Conservation (phyloP, 176 grass and related monocot genomes). For the Oryza rufipogon region DNA sequence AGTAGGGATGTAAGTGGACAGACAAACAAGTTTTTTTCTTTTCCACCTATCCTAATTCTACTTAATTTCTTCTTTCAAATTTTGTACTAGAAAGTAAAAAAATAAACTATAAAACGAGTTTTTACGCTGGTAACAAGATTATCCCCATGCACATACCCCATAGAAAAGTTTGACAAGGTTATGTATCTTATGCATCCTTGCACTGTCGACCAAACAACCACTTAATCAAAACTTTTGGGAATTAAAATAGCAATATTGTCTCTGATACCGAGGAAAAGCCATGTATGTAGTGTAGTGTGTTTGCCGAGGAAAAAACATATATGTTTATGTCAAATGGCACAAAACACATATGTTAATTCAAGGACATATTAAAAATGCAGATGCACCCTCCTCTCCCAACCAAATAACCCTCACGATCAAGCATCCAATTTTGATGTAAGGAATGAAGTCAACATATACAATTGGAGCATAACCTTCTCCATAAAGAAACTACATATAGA, state of each 20-base stretch:
- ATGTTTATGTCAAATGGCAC: neutral
- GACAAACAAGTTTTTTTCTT: too few species aligned
- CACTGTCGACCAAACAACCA: too few species aligned
- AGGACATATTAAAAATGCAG: neutral
- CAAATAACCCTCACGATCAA: neutral
- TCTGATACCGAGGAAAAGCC: neutral
- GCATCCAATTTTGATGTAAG: neutral
- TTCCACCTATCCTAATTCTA: too few species aligned
- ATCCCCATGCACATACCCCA: too few species aligned
- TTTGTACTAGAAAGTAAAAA: too few species aligned
- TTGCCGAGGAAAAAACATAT: too few species aligned
- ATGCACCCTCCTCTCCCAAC: neutral
- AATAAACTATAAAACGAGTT: too few species aligned
- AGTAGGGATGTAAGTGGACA: too few species aligned
- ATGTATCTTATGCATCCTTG: too few species aligned
- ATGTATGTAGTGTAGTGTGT: neutral
- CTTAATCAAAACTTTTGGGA: neutral
- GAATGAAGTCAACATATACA: slow-evolving; percentile 1
- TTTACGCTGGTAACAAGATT: too few species aligned
- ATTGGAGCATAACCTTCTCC: neutral
- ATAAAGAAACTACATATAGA: neutral
- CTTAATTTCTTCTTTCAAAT: too few species aligned
- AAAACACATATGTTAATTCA: neutral
- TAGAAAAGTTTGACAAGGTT: too few species aligned
- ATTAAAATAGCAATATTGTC: neutral